Evolutionary conservation across 371 early-diverging fungal species (phyloP), one percentile per base, ranked within the genome.

Genomic region (Mucor velutinosus): DNA sequence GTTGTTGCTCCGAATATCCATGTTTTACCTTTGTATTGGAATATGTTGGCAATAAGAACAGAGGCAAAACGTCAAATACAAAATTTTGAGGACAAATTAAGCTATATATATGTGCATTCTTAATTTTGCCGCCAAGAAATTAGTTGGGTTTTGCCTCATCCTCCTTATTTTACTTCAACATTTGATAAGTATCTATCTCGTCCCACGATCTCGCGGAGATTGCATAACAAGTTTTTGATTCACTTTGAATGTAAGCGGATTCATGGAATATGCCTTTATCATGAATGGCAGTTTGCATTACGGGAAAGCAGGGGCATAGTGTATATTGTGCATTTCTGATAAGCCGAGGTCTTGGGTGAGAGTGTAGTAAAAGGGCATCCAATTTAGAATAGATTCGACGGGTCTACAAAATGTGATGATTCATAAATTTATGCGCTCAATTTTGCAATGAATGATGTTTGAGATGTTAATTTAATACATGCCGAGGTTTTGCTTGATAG

Each of bases 351-450:
- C 15, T 53, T 27, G 53, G 21, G 11, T 10, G 21, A 27, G 53
- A 25, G 53, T 53, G 23, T 53, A 15, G 53, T 15, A 23, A 11
- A 53, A 53, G 27, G 27, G 27, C 2, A 25, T 14, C 27, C 23
- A 53, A 53, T 53, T 15, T 53, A 53, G 53, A 53, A 53, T 53
- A 27, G 53, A 21, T 53, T 53, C 53, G 53, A 53, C 53, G 53
- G 53, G 53, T 14, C 53, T 53, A 53, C 53, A 53, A 53, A 53
- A 23, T 53, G 14, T 15, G 27, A 6, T 27, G 53, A 15, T 53
- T 53, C 4, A 53, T 53, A 53, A 23, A 53, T 53, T 53, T 53
- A 53, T 53, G 53, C 53, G 14, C 25, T 23, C 27, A 53, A 53
- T 53, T 53, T 53, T 7, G 53, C 6, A 14, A 27, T 53, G 14